Evolutionary conservation across 2,329 filamentous ascomycete genomes (phyloP).

Genomic region (Ophiosphaerella narmari): DNA sequence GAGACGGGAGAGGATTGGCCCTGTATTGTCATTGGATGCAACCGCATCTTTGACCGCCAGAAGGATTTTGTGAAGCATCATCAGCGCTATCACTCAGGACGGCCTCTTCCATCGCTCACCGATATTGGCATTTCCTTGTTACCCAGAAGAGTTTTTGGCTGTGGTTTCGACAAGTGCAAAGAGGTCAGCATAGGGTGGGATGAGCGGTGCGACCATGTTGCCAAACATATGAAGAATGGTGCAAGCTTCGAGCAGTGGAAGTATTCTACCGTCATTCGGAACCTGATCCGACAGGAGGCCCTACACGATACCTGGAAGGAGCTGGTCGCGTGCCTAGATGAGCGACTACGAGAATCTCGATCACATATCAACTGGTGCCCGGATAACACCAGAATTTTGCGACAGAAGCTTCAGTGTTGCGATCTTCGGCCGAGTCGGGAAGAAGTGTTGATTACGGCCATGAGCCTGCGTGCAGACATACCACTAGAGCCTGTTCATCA

Average conservation of each 20-base stretch:
- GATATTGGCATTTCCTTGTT: slow-evolving; percentile 42
- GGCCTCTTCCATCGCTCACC: slow-evolving; percentile 40
- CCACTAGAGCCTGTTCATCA: slow-evolving; percentile 32
- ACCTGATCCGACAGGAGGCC: slow-evolving; percentile 44
- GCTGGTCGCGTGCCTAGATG: slow-evolving; percentile 37
- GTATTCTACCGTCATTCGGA: slow-evolving; percentile 46
- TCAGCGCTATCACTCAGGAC: slow-evolving; percentile 43
- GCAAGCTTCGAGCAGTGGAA: slow-evolving; percentile 42
- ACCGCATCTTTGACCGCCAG: slow-evolving; percentile 43
- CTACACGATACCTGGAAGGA: slow-evolving; percentile 46
- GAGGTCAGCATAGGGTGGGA: slow-evolving; percentile 47
- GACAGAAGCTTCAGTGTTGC: slow-evolving; percentile 46
- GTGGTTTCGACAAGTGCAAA: slow-evolving; percentile 47
- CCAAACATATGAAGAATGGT: slow-evolving; percentile 47
- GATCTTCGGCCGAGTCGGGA: slow-evolving; percentile 44
- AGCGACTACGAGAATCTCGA: slow-evolving; percentile 38
- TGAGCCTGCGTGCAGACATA: slow-evolving; percentile 43
- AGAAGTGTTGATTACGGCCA: slow-evolving; percentile 31
- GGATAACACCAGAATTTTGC: slow-evolving; percentile 41
- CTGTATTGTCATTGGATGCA: slow-evolving; percentile 41
- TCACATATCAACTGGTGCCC: slow-evolving; percentile 46
- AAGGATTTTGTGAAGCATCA: slow-evolving; percentile 46
- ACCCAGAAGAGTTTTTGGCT: slow-evolving; percentile 43
- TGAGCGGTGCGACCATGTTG: slow-evolving; percentile 46
- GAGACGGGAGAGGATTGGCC: slow-evolving; percentile 47